Evolutionary conservation across 2,329 filamentous ascomycete genomes (phyloP), one percentile per base, ranked within the genome.

Genomic region (Colletotrichum sp.): DNA sequence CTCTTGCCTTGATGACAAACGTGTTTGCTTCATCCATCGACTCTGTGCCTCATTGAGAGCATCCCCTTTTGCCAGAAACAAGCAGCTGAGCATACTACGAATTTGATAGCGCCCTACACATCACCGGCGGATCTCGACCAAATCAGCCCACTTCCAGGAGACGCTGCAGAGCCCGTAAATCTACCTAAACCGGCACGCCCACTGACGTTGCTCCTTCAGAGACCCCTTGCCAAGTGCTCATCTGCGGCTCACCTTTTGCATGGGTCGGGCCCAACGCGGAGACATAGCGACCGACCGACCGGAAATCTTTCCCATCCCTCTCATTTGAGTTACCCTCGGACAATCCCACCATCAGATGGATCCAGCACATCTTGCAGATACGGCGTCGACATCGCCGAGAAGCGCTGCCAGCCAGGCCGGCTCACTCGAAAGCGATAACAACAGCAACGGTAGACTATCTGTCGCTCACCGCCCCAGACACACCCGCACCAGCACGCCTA

Each of bases 401-500:
- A 34, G 13, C 32, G 57, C 57, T 65, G 26, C 57, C 24, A 68
- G 70, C 64, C 64, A 43, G 28, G 64, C 65, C 26, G 70, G 28
- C 28, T 73, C 70, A 28, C 32, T 75, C 7, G 73, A 75, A 13
- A 65, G 63, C 64, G 70, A 65, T n/a, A 24, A 34, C 21, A 18
- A 48, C 57, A 48, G 64, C 14, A 24, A 34, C 21, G 16, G 43
- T 14, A 59, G 59, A 14, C 9, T 55, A 12, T 32, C 59, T 7
- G 12, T 75, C n/a, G 16, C 59, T 39, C 59, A 75, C 57, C 75
- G 72, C 14, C 67, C 68, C 14, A 74, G 75, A 52, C 68, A 71
- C 9, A 77, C 75, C 34, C 77, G 77, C 9, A 78, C 77, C 26
- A 78, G 77, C 74, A 72, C 75, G 12, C 72, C 77, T 28, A 78